Conservation (phyloP, 2,329 filamentous ascomycete genomes). For the Stagonosporopsis rhizophila region DNA sequence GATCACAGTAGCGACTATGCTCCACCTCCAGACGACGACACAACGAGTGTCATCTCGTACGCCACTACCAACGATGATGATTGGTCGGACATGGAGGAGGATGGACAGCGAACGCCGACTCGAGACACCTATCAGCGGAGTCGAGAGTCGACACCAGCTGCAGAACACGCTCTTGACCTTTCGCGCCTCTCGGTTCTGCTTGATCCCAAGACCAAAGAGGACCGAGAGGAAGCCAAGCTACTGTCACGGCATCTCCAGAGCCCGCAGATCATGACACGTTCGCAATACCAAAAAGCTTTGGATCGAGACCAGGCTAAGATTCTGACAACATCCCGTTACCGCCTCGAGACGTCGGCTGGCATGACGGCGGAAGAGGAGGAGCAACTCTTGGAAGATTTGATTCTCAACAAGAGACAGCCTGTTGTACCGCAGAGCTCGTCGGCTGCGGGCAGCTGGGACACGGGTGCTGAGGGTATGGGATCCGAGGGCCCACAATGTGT, state of each 20-base stretch:
- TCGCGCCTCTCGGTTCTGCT: conserved; percentile 79
- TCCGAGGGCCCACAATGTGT: conserved; percentile 84
- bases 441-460: conserved; percentile 62
- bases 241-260: conserved; percentile 80
- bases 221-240: conserved; percentile 80
- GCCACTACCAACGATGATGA: conserved; percentile 55
- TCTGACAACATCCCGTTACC: conserved; percentile 56
- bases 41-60: conserved; percentile 80
- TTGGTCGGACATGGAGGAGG: conserved; percentile 50
- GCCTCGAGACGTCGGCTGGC: conserved; percentile 45
- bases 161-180: conserved; percentile 60
- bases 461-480: conserved; percentile 76
- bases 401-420: conserved; percentile 61
- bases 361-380: conserved; percentile 62
- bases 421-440: conserved; percentile 33
- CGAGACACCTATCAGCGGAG: conserved; percentile 62
- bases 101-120: conserved; percentile 74
- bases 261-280: conserved; percentile 78
- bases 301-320: conserved; percentile 75
- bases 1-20: conserved; percentile 83
- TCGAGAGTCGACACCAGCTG: conserved; percentile 63
- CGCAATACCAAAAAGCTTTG: conserved; percentile 72
- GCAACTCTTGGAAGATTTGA: conserved; percentile 64
- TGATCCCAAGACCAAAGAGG: conserved; percentile 77
- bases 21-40: conserved; percentile 69